Evolutionary conservation across 2,329 filamentous ascomycete species (phyloP).

Genomic region (Clonostachys byssicola): DNA sequence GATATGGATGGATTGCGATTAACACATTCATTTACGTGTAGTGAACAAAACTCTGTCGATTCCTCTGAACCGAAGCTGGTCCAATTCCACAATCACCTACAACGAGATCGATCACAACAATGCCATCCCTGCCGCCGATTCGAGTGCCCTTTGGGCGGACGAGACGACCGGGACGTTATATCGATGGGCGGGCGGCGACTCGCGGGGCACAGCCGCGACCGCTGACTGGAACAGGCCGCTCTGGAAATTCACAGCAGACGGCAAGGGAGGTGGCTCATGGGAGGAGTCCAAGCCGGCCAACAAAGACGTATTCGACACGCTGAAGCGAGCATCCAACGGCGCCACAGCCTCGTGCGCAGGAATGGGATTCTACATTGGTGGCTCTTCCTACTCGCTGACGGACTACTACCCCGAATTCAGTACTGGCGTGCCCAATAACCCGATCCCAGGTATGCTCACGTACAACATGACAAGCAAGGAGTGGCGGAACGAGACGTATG

Average conservation of each 20-base stretch:
- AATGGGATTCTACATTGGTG: constrained; percentile 24
- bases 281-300: constrained; percentile 14
- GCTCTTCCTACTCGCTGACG: not conserved
- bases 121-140: constrained; percentile 19
- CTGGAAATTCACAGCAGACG: constrained; percentile 24
- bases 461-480: constrained; percentile 12
- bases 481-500: constrained; percentile 18
- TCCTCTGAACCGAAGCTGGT: constrained; percentile 22
- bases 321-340: constrained; percentile 18
- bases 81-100: constrained; percentile 21
- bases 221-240: constrained; percentile 3
- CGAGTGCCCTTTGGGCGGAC: constrained; percentile 16
- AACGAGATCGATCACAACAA: constrained; percentile 2
- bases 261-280: constrained; percentile 25
- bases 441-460: constrained; percentile 12
- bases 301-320: constrained; percentile 25
- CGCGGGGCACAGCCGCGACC: too few relatives aligned
- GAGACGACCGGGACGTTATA: constrained; percentile 19
- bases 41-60: constrained; percentile 25
- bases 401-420: too few relatives aligned
- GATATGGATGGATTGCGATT: too few relatives aligned
- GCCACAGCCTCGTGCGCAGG: constrained; percentile 12
- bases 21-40: too few relatives aligned
- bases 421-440: constrained; percentile 1
- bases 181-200: constrained; percentile 15